Evolutionary conservation across 495 filamentous ascomycete genomes (phyloP).

Genomic region (Aspergillus cristatus): DNA sequence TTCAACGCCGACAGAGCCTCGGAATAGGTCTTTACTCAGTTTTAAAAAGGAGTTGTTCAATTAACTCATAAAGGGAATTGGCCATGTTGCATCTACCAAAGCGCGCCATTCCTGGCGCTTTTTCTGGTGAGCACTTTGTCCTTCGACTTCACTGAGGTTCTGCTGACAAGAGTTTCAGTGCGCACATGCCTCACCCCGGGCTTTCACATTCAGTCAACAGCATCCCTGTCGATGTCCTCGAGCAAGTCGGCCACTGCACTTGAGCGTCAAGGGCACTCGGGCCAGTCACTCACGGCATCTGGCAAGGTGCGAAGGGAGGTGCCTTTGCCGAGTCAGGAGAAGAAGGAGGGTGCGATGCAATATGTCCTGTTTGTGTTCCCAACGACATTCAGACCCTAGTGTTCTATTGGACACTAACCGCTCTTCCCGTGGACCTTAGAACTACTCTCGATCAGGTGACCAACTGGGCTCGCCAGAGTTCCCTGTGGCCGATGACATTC

Average conservation of each 20-base stretch:
- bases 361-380: conserved; percentile 74
- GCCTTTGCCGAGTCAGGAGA: conserved; percentile 80
- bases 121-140: conserved; percentile 17
- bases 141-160: neutral
- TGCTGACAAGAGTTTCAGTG: conserved; percentile 7
- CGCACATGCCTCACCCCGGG: conserved; percentile 18
- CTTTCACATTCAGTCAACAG: conserved; percentile 21
- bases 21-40: too few species aligned
- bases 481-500: conserved; percentile 97
- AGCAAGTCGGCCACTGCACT: conserved; percentile 35
- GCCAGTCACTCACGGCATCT: conserved; percentile 33
- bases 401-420: conserved; percentile 3
- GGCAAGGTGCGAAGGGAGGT: conserved; percentile 62
- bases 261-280: conserved; percentile 33
- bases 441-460: conserved; percentile 86
- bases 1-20: too few species aligned
- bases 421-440: conserved; percentile 34
- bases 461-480: conserved; percentile 92
- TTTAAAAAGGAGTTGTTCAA: too few species aligned
- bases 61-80: too few species aligned
- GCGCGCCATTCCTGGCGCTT: conserved; percentile 23
- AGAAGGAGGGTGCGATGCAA: conserved; percentile 91
- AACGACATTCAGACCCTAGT: too few species aligned
- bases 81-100: conserved; percentile 27
- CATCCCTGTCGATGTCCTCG: conserved; percentile 32